Conservation (phyloP, 139 green algal genomes). For the Micromonas commoda region DNA sequence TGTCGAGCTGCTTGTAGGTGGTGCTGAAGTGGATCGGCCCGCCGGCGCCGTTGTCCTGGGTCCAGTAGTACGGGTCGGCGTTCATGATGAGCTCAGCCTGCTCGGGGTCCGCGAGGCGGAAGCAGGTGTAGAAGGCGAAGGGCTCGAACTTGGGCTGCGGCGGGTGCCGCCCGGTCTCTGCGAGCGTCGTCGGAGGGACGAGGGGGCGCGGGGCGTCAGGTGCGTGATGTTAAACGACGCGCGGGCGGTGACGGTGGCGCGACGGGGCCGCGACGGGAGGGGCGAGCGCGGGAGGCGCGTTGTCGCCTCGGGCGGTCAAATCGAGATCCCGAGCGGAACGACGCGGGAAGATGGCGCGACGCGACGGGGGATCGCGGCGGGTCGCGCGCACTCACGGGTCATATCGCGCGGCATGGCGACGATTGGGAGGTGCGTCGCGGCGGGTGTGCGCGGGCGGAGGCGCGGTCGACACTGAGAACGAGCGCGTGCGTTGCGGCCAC, state of each 20-base stretch:
- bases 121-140: conserved; percentile 72
- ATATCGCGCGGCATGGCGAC: conserved; percentile 6
- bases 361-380: too few species aligned
- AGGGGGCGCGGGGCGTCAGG: neutral
- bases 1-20: conserved; percentile 87
- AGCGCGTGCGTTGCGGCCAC: too few species aligned
- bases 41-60: conserved; percentile 85
- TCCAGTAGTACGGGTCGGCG: conserved; percentile 81
- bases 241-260: too few species aligned
- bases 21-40: conserved; percentile 27
- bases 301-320: too few species aligned
- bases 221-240: too few species aligned
- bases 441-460: neutral
- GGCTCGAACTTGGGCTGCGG: conserved; percentile 62
- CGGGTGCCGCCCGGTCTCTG: conserved; percentile 37
- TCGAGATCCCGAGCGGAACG: too few species aligned
- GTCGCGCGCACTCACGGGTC: neutral
- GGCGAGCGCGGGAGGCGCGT: too few species aligned
- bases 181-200: neutral
- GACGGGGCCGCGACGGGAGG: too few species aligned
- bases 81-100: conserved; percentile 56
- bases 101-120: conserved; percentile 72
- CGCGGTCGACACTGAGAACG: too few species aligned
- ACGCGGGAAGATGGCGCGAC: too few species aligned
- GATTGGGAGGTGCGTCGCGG: neutral